Percentiles rank a stretch among this genome's conserved stretches.
phyloP scores from a whole-genome alignment of 2,329 filamentous ascomycete species.

The Chaetomium globosum region DNA sequence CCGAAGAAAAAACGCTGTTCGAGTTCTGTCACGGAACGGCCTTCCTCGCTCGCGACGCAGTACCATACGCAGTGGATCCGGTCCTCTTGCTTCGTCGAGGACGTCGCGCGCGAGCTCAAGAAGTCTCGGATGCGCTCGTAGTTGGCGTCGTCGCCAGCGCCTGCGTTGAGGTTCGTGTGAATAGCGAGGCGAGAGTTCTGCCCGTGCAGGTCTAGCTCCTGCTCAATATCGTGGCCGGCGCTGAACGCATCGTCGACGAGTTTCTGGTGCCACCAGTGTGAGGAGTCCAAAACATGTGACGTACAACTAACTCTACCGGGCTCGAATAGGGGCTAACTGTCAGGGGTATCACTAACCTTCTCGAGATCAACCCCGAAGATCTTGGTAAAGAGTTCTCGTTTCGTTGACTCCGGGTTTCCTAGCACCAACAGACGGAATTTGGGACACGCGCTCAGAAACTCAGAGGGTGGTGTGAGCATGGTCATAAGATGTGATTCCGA shows the following conservation, averaged over 20 bases:
- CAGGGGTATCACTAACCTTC: constrained; percentile 23
- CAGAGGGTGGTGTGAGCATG: constrained; percentile 31
- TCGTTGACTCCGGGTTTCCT: constrained; percentile 37
- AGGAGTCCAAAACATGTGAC: background rate
- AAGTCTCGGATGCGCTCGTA: constrained; percentile 35
- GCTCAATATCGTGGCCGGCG: constrained; percentile 29
- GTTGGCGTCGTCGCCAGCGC: constrained; percentile 31
- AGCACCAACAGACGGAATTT: constrained; percentile 36
- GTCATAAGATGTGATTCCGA: constrained; percentile 9
- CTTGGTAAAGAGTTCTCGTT: constrained; percentile 35
- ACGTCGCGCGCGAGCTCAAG: constrained; percentile 20
- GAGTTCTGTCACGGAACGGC: constrained; percentile 24
- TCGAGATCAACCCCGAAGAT: constrained; percentile 35
- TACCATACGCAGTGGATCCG: constrained; percentile 38
- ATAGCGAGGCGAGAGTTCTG: constrained; percentile 34
- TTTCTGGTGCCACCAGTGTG: constrained; percentile 21
- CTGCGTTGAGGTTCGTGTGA: constrained; percentile 35
- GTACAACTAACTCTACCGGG: background rate
- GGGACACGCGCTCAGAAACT: constrained; percentile 34
- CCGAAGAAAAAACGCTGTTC: constrained; percentile 33
- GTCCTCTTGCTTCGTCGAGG: constrained; percentile 16
- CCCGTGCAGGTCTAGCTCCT: constrained; percentile 30
- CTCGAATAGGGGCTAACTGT: background rate
- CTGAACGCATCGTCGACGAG: constrained; percentile 31
- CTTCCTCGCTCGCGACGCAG: constrained; percentile 35